phyloP scores from a whole-genome alignment of 768 basidiomycete species.

The Hericium alpestre region DNA sequence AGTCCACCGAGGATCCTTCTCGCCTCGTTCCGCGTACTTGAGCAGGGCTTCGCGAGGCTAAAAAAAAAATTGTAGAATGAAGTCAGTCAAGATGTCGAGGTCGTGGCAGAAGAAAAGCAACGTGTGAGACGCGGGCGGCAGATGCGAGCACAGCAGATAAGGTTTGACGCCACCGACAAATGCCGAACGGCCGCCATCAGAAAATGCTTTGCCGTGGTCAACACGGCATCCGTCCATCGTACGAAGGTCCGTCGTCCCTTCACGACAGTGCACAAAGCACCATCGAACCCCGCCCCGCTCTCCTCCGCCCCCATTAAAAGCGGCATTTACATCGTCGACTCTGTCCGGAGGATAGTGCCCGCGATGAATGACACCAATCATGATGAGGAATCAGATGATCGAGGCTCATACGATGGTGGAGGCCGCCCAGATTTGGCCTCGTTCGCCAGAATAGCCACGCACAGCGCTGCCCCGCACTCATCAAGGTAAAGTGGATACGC shows the following conservation, averaged over 20 bases:
- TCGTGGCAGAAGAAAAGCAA: conserved; percentile 5
- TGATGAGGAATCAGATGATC: conserved; percentile 1
- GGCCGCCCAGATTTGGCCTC: conserved; percentile 7
- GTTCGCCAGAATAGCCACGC: conserved; percentile 9
- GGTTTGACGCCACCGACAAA: background rate
- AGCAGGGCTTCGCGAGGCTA: conserved; percentile 96
- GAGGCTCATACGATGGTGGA: background rate
- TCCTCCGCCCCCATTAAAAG: no score
- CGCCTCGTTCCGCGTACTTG: conserved; percentile 74
- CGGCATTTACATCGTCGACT: no score
- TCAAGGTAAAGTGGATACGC: conserved; percentile 33
- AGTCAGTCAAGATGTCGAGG: background rate
- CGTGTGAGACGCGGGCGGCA: background rate
- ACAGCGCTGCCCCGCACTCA: conserved; percentile 3
- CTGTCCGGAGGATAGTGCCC: background rate
- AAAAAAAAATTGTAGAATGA: conserved; percentile 14
- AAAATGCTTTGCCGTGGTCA: no score
- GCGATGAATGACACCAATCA: background rate
- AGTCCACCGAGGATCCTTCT: conserved; percentile 77
- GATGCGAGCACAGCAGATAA: background rate
- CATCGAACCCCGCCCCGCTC: background rate
- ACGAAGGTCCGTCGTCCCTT: no score
- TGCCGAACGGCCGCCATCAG: background rate
- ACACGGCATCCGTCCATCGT: no score
- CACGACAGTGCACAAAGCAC: background rate